These are phyloP conservation scores for Ganoderma sinense DNA, from an alignment of 1,284 basidiomycete genomes.

Conservation along the genomic window DNA sequence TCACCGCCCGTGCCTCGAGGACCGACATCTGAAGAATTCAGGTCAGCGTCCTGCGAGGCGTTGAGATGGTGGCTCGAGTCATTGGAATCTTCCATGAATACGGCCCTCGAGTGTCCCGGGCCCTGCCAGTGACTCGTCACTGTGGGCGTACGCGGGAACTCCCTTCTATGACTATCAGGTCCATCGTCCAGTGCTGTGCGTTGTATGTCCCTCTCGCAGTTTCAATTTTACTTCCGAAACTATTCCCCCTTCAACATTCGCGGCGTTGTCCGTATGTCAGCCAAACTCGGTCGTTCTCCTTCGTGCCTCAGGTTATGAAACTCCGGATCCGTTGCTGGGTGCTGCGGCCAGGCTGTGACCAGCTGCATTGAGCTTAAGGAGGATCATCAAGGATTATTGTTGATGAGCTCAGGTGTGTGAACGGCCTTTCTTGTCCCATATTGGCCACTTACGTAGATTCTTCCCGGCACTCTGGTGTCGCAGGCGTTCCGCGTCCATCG, in stretches of 20 bases:
- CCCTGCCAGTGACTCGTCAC: conserved; percentile 1
- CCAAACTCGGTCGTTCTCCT: conserved; percentile 9
- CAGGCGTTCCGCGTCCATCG: conserved; percentile 12
- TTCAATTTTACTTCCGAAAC: conserved; percentile 3
- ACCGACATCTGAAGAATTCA: neutral
- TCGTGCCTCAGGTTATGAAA: conserved; percentile 19
- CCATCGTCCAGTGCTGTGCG: conserved; percentile 20
- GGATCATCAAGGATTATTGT: conserved; percentile 5
- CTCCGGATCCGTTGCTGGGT: conserved; percentile 15
- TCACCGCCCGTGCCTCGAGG: conserved; percentile 8
- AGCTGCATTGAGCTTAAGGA: neutral
- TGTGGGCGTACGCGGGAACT: neutral
- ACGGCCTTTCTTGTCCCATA: neutral
- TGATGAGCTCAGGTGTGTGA: conserved; percentile 2
- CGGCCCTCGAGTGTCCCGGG: neutral
- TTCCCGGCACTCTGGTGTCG: neutral
- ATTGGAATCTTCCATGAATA: conserved; percentile 8
- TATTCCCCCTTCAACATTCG: neutral
- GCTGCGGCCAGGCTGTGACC: conserved; percentile 12
- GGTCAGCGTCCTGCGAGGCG: neutral
- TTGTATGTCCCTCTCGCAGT: conserved; percentile 5
- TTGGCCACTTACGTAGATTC: conserved; percentile 7
- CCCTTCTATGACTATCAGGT: conserved; percentile 2
- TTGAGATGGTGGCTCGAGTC: conserved; percentile 14
- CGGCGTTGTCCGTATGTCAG: neutral